A percentile compares a stretch with the other conserved stretches of the same genome.
phyloP scores from a whole-genome alignment of 148 eudicot genomes.

The Amaranthus palmeri region DNA sequence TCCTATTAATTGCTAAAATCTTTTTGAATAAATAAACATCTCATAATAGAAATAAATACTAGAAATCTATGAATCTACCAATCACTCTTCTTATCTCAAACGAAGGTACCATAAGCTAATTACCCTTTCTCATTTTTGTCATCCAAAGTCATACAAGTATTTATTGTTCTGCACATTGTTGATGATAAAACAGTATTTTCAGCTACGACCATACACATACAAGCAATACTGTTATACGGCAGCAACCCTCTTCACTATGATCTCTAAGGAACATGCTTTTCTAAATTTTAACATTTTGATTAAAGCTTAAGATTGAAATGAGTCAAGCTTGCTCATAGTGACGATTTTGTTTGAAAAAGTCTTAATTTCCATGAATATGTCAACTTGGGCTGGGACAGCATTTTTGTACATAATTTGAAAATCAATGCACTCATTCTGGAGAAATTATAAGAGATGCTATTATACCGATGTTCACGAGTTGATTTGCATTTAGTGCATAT shows the following conservation, averaged over 20 bases:
- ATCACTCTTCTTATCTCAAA: background rate
- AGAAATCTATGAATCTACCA: no score
- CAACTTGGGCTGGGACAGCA: background rate
- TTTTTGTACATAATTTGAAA: background rate
- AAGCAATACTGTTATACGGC: no score
- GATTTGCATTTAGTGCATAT: conserved; percentile 26
- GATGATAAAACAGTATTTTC: no score
- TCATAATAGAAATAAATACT: no score
- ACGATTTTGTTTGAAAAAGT: background rate
- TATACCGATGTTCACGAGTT: conserved; percentile 25
- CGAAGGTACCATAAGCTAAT: background rate
- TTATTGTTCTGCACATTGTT: no score
- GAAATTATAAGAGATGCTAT: conserved; percentile 3
- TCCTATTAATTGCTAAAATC: background rate
- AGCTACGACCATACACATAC: no score
- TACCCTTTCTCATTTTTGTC: no score
- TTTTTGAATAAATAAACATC: background rate
- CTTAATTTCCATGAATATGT: background rate
- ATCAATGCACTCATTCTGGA: conserved; percentile 5
- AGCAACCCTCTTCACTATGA: no score
- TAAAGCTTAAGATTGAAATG: background rate
- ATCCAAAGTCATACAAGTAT: no score
- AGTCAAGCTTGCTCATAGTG: no score
- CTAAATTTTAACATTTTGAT: background rate
- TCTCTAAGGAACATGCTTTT: background rate